Percentiles rank a stretch among this genome's conserved stretches.
phyloP scores from a whole-genome alignment of 805 yeast genomes.

The Hemisphaericaspora nanyangensis region DNA sequence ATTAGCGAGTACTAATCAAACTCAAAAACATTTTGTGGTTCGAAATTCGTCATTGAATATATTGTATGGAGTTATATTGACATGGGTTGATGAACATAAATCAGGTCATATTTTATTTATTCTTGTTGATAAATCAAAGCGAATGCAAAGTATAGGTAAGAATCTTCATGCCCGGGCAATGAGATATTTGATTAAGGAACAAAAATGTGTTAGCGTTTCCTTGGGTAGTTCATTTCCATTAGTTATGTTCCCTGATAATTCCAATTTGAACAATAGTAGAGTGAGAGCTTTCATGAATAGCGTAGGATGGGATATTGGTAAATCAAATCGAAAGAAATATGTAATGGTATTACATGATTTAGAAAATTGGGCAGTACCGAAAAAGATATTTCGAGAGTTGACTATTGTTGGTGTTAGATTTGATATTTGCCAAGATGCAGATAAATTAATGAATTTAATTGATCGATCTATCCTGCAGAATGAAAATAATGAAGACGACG shows the following conservation, averaged over 20 bases:
- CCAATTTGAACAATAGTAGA: constrained; percentile 20
- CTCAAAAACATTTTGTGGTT: constrained; percentile 50
- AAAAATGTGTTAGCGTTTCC: constrained; percentile 34
- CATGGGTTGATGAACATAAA: constrained; percentile 39
- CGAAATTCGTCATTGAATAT: constrained; percentile 53
- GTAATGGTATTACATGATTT: constrained; percentile 42
- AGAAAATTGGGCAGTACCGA: constrained; percentile 49
- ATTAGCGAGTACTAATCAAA: constrained; percentile 22
- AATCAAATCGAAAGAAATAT: constrained; percentile 18
- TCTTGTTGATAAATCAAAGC: constrained; percentile 50
- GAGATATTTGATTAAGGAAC: constrained; percentile 43
- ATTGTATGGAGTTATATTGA: constrained; percentile 50
- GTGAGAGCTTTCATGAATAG: constrained; percentile 31
- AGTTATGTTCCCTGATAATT: constrained; percentile 26
- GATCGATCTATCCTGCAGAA: constrained; percentile 15
- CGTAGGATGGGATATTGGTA: constrained; percentile 37
- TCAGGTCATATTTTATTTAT: constrained; percentile 44
- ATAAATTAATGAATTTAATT: constrained; percentile 41
- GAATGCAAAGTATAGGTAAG: constrained; percentile 53
- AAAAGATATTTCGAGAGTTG: constrained; percentile 50
- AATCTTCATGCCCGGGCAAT: constrained; percentile 52
- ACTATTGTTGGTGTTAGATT: constrained; percentile 56
- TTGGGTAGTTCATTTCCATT: constrained; percentile 50
- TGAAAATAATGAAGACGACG: constrained; percentile 5
- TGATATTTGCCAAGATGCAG: constrained; percentile 46